phyloP scores from a whole-genome alignment of 192 early-diverging fungal genomes.

The Chytriomyces sp. region DNA sequence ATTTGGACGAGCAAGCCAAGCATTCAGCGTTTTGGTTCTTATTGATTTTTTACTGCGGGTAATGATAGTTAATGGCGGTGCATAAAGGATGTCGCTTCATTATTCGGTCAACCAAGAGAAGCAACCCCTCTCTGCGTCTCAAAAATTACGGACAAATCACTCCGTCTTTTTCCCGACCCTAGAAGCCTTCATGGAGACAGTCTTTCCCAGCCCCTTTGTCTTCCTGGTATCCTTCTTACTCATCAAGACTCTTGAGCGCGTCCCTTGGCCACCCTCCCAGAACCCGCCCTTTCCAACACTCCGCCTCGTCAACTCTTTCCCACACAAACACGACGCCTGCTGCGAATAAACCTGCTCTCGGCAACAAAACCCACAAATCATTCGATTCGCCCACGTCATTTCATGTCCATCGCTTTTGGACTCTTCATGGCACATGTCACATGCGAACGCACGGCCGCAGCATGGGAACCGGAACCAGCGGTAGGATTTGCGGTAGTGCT shows the following conservation, averaged over 20 bases:
- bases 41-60: no score
- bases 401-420: slow-evolving; percentile 68
- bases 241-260: slow-evolving; percentile 75
- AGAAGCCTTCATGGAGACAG: slow-evolving; percentile 42
- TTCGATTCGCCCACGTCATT: slow-evolving; percentile 72
- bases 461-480: slow-evolving; percentile 95
- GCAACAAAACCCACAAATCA: slow-evolving; percentile 86
- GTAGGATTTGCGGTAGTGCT: slow-evolving; percentile 82
- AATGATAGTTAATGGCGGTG: no score
- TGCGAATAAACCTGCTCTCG: slow-evolving; percentile 72
- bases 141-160: background rate
- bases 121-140: no score
- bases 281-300: slow-evolving; percentile 52
- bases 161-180: slow-evolving; percentile 37
- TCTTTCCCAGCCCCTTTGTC: slow-evolving; percentile 66
- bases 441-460: slow-evolving; percentile 81
- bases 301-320: slow-evolving; percentile 59
- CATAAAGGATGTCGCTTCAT: no score
- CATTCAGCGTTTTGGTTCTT: no score
- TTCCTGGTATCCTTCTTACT: slow-evolving; percentile 74
- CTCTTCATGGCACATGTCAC: slow-evolving; percentile 85
- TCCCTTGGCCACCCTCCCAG: slow-evolving; percentile 93
- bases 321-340: slow-evolving; percentile 65
- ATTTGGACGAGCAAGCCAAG: no score
- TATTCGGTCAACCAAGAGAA: no score